Percentiles rank a stretch among this genome's conserved stretches.
Conservation (phyloP, 371 early-diverging fungal genomes). For the Mucor velutinosus region DNA sequence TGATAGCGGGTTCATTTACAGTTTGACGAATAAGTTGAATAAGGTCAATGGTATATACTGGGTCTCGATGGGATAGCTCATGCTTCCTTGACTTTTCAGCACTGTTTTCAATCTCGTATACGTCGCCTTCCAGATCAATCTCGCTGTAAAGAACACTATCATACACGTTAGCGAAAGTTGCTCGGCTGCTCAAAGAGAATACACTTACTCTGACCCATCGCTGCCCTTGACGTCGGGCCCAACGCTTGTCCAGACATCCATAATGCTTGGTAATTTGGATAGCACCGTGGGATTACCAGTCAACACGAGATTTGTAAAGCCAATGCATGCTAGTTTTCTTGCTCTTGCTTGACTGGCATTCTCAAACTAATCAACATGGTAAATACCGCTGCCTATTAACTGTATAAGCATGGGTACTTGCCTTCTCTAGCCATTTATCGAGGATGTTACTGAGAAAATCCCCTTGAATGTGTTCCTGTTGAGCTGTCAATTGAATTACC, state of each 20-base stretch:
- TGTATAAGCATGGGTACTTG: constrained; percentile 15
- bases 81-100: constrained; percentile 51
- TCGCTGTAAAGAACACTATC: constrained; percentile 65
- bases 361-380: constrained; percentile 62
- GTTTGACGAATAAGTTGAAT: constrained; percentile 51
- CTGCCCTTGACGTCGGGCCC: constrained; percentile 63
- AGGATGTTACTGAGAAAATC: constrained; percentile 51
- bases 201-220: constrained; percentile 58
- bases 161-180: not conserved
- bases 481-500: constrained; percentile 48
- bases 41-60: constrained; percentile 61
- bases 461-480: constrained; percentile 38
- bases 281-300: constrained; percentile 55
- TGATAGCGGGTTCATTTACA: constrained; percentile 26
- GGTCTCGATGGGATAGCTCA: constrained; percentile 54
- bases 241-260: constrained; percentile 69
- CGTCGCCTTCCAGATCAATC: constrained; percentile 60
- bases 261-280: constrained; percentile 49
- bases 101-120: constrained; percentile 56
- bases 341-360: constrained; percentile 72
- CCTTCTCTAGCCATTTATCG: constrained; percentile 73
- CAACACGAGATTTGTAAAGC: constrained; percentile 61
- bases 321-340: constrained; percentile 75
- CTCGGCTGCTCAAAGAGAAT: not conserved
- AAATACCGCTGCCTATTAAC: not conserved